Evolutionary conservation across 768 basidiomycete species (phyloP).

Genomic region (Mycena crocata): DNA sequence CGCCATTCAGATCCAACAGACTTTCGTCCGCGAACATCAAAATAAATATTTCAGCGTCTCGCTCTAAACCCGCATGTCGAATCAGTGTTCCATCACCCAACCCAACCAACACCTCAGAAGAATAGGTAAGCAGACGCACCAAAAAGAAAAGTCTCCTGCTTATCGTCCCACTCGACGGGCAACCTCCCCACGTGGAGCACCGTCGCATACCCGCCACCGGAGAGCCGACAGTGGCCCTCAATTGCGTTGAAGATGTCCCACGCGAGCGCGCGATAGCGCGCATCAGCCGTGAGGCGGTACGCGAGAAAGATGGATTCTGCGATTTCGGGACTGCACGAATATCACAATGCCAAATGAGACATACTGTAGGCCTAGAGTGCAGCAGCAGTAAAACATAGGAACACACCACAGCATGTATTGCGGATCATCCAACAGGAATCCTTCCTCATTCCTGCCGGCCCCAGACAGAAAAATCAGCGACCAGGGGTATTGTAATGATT

Average conservation of each 20-base stretch:
- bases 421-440: slow-evolving; percentile 74
- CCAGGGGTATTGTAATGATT: too few species aligned
- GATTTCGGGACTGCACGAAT: slow-evolving; percentile 23
- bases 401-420: slow-evolving; percentile 89
- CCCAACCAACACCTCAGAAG: neutral
- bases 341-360: too few species aligned
- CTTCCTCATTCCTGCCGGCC: too few species aligned
- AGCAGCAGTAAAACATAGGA: neutral
- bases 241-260: slow-evolving; percentile 94
- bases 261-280: slow-evolving; percentile 81
- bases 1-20: slow-evolving; percentile 78
- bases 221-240: slow-evolving; percentile 80
- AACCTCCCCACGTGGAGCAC: slow-evolving; percentile 88
- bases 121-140: slow-evolving; percentile 62
- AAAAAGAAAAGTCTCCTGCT: slow-evolving; percentile 97
- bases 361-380: too few species aligned
- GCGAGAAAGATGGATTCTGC: slow-evolving; percentile 91
- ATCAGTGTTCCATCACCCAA: neutral
- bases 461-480: neutral
- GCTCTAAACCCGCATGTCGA: slow-evolving; percentile 65
- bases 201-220: slow-evolving; percentile 84
- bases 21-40: slow-evolving; percentile 82
- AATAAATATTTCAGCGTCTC: slow-evolving; percentile 94
- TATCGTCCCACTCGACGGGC: slow-evolving; percentile 76
- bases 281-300: slow-evolving; percentile 87